Percentiles rank a stretch among this genome's conserved stretches.
phyloP scores from a whole-genome alignment of 768 basidiomycete genomes.

The Daedaleopsis nitida region DNA sequence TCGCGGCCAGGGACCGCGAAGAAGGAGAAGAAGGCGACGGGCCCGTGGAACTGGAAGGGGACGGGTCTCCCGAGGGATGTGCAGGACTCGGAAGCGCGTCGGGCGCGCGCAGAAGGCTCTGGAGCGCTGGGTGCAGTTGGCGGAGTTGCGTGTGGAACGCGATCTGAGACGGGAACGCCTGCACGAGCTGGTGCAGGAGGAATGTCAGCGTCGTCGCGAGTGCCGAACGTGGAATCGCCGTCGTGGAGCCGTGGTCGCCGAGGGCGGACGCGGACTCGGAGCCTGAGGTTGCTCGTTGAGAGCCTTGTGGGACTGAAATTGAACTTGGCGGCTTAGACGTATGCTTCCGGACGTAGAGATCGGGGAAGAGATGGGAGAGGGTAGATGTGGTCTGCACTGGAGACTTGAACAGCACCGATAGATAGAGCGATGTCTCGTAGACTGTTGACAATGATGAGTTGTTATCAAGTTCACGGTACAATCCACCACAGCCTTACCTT shows the following conservation, averaged over 20 bases:
- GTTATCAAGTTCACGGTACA: background rate
- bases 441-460: constrained; percentile 38
- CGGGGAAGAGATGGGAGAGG: constrained; percentile 58
- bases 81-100: background rate
- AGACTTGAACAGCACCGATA: constrained; percentile 63
- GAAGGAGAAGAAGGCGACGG: background rate
- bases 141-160: constrained; percentile 50
- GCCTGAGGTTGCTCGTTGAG: too few relatives aligned
- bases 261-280: background rate
- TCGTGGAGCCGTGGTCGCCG: background rate
- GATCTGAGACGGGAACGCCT: constrained; percentile 66
- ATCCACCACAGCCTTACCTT: constrained; percentile 47
- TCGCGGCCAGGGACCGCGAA: background rate
- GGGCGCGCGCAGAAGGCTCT: constrained; percentile 14
- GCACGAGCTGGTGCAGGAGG: constrained; percentile 58
- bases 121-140: constrained; percentile 42
- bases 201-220: constrained; percentile 45
- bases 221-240: constrained; percentile 13
- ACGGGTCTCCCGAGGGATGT: background rate
- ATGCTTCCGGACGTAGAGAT: constrained; percentile 39
- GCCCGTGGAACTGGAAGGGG: background rate
- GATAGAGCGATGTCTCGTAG: constrained; percentile 72
- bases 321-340: background rate
- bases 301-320: background rate
- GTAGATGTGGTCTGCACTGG: constrained; percentile 64